Evolutionary conservation across 2,329 filamentous ascomycete genomes (phyloP).

Genomic region (Hymenoscyphus linearis): DNA sequence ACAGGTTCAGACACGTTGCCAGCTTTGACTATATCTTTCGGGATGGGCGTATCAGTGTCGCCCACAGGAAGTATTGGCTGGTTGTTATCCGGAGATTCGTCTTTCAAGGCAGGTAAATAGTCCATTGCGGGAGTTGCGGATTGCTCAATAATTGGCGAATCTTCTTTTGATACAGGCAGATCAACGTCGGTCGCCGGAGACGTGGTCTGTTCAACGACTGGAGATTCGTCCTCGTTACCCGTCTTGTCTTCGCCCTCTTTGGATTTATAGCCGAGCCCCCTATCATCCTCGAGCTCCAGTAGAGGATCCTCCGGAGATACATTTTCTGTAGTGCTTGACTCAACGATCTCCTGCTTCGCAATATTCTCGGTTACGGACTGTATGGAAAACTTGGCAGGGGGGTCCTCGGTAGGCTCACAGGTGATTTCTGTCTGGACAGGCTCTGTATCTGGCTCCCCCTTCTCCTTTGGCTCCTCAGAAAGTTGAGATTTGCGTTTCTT

Average conservation of each 20-base stretch:
- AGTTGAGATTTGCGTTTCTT: conserved; percentile 14
- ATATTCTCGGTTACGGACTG: background rate
- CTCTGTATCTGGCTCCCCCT: conserved; percentile 7
- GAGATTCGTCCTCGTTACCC: background rate
- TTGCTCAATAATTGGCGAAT: too few species aligned
- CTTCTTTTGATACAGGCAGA: background rate
- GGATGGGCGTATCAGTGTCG: background rate
- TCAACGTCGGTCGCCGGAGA: background rate
- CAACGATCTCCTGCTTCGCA: background rate
- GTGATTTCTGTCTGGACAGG: background rate
- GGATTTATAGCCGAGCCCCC: conserved; percentile 6
- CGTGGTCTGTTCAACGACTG: background rate
- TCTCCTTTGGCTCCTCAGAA: background rate
- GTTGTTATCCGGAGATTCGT: too few species aligned
- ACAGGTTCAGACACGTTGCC: background rate
- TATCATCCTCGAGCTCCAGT: background rate
- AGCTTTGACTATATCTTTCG: background rate
- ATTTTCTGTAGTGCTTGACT: background rate
- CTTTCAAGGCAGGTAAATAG: too few species aligned
- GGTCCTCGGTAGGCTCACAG: conserved; percentile 2
- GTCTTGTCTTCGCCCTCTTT: background rate
- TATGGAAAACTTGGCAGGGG: background rate
- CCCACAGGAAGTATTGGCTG: background rate
- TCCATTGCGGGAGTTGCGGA: too few species aligned
- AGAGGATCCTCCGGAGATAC: background rate